Percentiles rank a stretch among this genome's conserved stretches.
Conservation (phyloP, 2,329 filamentous ascomycete species). For the Periglandula ipomoeae region DNA sequence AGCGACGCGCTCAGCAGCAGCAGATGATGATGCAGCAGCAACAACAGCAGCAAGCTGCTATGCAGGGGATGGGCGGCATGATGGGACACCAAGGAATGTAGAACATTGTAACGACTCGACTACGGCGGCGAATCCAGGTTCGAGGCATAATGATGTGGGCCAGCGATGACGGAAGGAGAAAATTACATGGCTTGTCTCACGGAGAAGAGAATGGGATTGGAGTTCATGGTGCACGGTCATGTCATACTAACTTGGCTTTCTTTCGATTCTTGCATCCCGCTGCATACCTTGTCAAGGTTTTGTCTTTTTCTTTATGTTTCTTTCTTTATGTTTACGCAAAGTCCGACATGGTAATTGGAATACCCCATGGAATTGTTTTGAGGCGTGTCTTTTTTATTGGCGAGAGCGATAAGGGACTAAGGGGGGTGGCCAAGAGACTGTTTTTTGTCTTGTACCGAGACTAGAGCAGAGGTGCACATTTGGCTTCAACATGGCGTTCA, state of each 20-base stretch:
- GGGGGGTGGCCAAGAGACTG: background rate
- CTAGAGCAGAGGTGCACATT: constrained; percentile 9
- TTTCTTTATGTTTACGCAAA: background rate
- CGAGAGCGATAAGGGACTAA: background rate
- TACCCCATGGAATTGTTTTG: constrained; percentile 22
- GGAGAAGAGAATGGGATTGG: background rate
- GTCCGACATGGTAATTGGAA: constrained; percentile 18
- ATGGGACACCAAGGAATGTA: constrained; percentile 43
- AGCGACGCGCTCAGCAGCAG: constrained; percentile 23
- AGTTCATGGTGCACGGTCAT: constrained; percentile 3
- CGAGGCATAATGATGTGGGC: background rate
- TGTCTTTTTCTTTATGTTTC: background rate
- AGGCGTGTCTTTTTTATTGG: constrained; percentile 9
- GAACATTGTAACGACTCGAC: constrained; percentile 3
- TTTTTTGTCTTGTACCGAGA: background rate
- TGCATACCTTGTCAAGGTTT: constrained; percentile 7
- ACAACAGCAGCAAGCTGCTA: constrained; percentile 28
- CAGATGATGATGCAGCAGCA: constrained; percentile 28
- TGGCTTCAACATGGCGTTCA: constrained; percentile 14
- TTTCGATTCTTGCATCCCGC: no score
- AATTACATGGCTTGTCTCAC: background rate
- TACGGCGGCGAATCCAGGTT: background rate
- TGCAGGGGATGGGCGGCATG: constrained; percentile 47
- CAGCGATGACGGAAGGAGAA: background rate
- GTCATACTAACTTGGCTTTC: background rate